These are phyloP conservation scores for Microstegium vimineum DNA, from an alignment of 176 grass and related monocot genomes.

Conservation along the genomic window DNA sequence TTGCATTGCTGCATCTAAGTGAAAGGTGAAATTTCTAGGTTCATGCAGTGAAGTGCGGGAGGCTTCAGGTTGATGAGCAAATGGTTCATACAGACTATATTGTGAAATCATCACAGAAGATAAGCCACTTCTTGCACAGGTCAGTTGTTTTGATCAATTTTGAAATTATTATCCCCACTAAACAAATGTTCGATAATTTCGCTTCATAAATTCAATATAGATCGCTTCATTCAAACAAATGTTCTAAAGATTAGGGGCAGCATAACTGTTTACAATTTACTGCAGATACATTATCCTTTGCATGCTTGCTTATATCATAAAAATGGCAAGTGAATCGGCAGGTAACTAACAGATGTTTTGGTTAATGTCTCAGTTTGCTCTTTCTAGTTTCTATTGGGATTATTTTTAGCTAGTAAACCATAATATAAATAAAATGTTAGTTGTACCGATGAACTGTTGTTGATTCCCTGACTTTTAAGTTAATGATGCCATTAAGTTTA, in stretches of 20 bases:
- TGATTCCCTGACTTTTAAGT: not conserved
- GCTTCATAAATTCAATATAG: not conserved
- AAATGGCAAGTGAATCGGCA: not conserved
- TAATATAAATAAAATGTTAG: not conserved
- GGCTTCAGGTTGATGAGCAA: conserved; percentile 87
- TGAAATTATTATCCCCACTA: not conserved
- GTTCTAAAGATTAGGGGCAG: not conserved
- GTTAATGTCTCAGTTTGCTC: not conserved
- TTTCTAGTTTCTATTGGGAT: not conserved
- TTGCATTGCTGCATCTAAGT: conserved; percentile 5
- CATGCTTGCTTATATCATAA: conserved; percentile 3
- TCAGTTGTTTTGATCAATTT: conserved; percentile 21
- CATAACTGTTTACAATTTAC: not conserved
- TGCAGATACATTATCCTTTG: not conserved
- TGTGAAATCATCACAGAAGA: conserved; percentile 63
- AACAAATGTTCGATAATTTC: not conserved
- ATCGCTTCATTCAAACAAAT: not conserved
- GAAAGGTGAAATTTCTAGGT: conserved; percentile 44
- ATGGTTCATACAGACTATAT: conserved; percentile 40
- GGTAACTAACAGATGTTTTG: not conserved
- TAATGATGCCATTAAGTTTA: not conserved
- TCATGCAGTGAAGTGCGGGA: conserved; percentile 67
- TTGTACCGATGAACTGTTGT: not conserved
- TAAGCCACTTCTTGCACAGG: conserved; percentile 97
- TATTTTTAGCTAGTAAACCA: conserved; percentile 7